Base-by-base conservation (phyloP, 768 basidiomycete species). In the Boletus vinaceobasis region DNA sequence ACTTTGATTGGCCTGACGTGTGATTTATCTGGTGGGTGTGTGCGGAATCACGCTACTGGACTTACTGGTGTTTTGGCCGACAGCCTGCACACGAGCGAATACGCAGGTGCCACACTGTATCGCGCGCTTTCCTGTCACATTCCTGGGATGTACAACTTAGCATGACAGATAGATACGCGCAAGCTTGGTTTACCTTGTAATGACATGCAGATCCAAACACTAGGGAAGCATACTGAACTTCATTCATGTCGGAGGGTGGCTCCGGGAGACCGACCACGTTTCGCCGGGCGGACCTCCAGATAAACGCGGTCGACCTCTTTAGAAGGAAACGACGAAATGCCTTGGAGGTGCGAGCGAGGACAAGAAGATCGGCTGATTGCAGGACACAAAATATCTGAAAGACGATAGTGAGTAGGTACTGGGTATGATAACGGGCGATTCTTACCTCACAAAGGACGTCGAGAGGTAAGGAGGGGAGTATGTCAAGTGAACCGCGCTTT, bases 151-250 rank as follows among this genome's bases (percentile, higher is more conserved):
- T 5, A 43, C 31, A 21, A 21, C 31, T 65, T 40, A 51, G 47
- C 4, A 43, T 23, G 33, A 48, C 23, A 7, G 39, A 40, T 17
- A 17, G 38, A 42, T n/a, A n/a, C 3, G 36, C 19, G 27, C 31
- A 7, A 27, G 38, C 3, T 35, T 46, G 27, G 33, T 35, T 38
- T 62, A 67, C 66, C 53, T 60, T 29, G 31, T 69, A 69, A 67
- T 79, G 71, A 60, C 83, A 84, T 53, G 69, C 69, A 6, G 67
- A 71, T 31, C 76, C 78, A 60, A 79, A 84, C 7, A 68, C 70
- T 27, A 85, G 73, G 53, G 77, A 75, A 5, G 77, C 77, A 63
- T 75, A 84, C 48, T 75, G 74, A n/a, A 78, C 71, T 58, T 83
- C 80, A 29, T 57, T 71, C 71, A 83, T 70, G 43, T 72, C 76